These are phyloP conservation scores for Cenchrus americanus DNA, from an alignment of 176 grass and related monocot genomes.

Conservation along the genomic window DNA sequence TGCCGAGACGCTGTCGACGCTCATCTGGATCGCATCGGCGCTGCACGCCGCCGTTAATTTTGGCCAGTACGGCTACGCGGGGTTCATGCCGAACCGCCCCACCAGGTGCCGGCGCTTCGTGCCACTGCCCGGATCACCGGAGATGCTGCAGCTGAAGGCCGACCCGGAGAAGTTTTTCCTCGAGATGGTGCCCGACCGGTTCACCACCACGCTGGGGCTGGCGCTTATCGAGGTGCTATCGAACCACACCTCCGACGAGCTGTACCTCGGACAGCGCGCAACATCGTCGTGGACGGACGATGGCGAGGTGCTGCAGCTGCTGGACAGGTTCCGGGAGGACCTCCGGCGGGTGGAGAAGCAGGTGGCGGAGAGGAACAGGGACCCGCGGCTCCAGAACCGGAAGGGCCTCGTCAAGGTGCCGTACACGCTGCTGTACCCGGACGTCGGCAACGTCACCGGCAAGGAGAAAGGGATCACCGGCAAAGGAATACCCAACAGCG, in stretches of 20 bases:
- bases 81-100: slow-evolving; percentile 83
- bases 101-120: slow-evolving; percentile 83
- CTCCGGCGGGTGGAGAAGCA: slow-evolving; percentile 65
- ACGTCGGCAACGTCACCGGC: slow-evolving; percentile 55
- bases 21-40: slow-evolving; percentile 90
- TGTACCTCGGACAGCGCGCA: slow-evolving; percentile 81
- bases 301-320: slow-evolving; percentile 63
- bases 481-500: slow-evolving; percentile 95
- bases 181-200: slow-evolving; percentile 71
- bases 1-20: slow-evolving; percentile 60
- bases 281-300: slow-evolving; percentile 78
- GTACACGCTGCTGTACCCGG: slow-evolving; percentile 82
- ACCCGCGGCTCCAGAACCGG: slow-evolving; percentile 60
- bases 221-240: slow-evolving; percentile 94
- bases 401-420: slow-evolving; percentile 67
- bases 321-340: slow-evolving; percentile 61
- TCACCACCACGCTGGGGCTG: slow-evolving; percentile 79
- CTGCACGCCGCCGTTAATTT: slow-evolving; percentile 96
- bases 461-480: slow-evolving; percentile 78
- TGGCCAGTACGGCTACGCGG: slow-evolving; percentile 90
- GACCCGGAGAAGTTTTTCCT: slow-evolving; percentile 75
- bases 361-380: slow-evolving; percentile 66
- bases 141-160: slow-evolving; percentile 65
- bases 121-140: slow-evolving; percentile 54
- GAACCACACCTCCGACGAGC: slow-evolving; percentile 82